Percentiles rank a stretch among this genome's conserved stretches.
Evolutionary conservation across 768 basidiomycete genomes (phyloP).

Genomic region (Leucosporidium yakuticum): DNA sequence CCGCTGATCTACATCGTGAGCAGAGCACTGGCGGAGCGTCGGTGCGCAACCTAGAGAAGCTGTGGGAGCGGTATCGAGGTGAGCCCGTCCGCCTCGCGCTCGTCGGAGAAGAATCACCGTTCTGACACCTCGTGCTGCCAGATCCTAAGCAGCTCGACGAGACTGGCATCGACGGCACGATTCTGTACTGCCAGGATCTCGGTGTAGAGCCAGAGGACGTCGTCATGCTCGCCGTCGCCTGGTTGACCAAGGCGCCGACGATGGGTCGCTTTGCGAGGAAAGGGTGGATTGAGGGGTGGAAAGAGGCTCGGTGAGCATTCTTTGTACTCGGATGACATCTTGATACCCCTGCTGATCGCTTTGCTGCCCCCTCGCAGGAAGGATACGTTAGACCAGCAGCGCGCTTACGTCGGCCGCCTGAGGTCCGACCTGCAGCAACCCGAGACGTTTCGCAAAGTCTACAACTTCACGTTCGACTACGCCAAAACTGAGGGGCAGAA

Average conservation of each 20-base stretch:
- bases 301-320: conserved; percentile 55
- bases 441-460: conserved; percentile 68
- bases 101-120: not conserved
- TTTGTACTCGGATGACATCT: not conserved
- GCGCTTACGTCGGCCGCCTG: conserved; percentile 52
- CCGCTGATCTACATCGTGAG: conserved; percentile 3
- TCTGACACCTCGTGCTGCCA: not conserved
- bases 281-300: conserved; percentile 80
- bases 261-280: conserved; percentile 65
- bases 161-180: conserved; percentile 72
- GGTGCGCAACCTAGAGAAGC: conserved; percentile 45
- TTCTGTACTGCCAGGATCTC: conserved; percentile 66
- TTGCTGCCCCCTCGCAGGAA: conserved; percentile 48
- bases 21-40: not conserved
- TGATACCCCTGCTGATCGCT: conserved; percentile 1
- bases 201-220: conserved; percentile 70
- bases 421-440: conserved; percentile 60
- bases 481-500: conserved; percentile 68
- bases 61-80: conserved; percentile 71
- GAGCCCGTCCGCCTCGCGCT: conserved; percentile 5
- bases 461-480: conserved; percentile 74
- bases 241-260: conserved; percentile 66
- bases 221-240: conserved; percentile 73
- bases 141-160: conserved; percentile 49
- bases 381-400: conserved; percentile 63